phyloP scores from a whole-genome alignment of 495 filamentous ascomycete genomes.

The Gamarada debralockiae region DNA sequence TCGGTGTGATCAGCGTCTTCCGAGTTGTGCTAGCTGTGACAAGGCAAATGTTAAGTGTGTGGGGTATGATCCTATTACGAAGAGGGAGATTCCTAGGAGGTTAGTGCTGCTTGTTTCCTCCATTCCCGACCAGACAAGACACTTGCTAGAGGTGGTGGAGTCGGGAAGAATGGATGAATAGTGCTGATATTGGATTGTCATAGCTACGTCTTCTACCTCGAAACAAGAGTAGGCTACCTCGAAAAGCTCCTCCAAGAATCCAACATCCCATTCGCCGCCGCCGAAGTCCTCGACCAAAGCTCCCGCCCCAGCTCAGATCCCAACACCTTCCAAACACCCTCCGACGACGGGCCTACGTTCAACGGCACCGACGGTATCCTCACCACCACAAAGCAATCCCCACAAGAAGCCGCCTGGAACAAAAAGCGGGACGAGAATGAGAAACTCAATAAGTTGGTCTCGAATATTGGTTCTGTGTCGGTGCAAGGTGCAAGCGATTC shows the following conservation, averaged over 20 bases:
- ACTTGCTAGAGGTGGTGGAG: no score
- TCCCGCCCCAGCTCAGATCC: slow-evolving; percentile 47
- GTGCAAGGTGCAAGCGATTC: slow-evolving; percentile 72
- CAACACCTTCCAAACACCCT: slow-evolving; percentile 35
- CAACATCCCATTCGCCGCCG: slow-evolving; percentile 65
- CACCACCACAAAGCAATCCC: slow-evolving; percentile 17
- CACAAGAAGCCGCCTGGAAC: slow-evolving; percentile 34
- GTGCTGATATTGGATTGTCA: slow-evolving; percentile 17
- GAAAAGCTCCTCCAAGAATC: slow-evolving; percentile 72
- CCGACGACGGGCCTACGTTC: slow-evolving; percentile 29
- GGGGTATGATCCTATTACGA: slow-evolving; percentile 93
- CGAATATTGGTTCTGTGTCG: slow-evolving; percentile 72
- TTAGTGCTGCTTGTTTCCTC: slow-evolving; percentile 30
- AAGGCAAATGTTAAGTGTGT: slow-evolving; percentile 88
- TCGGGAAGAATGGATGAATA: neutral
- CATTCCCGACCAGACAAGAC: no score
- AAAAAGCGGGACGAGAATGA: slow-evolving; percentile 54
- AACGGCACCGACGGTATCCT: slow-evolving; percentile 18
- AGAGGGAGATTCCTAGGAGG: slow-evolving; percentile 86
- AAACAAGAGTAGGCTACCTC: slow-evolving; percentile 77
- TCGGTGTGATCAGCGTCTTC: slow-evolving; percentile 87
- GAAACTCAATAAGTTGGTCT: slow-evolving; percentile 68
- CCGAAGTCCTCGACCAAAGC: slow-evolving; percentile 73
- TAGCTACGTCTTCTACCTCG: slow-evolving; percentile 93
- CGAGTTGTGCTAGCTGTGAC: slow-evolving; percentile 84